Evolutionary conservation across 176 grass and related monocot genomes (phyloP), one percentile per base, ranked within the genome.

Genomic region (Bromus sterilis): DNA sequence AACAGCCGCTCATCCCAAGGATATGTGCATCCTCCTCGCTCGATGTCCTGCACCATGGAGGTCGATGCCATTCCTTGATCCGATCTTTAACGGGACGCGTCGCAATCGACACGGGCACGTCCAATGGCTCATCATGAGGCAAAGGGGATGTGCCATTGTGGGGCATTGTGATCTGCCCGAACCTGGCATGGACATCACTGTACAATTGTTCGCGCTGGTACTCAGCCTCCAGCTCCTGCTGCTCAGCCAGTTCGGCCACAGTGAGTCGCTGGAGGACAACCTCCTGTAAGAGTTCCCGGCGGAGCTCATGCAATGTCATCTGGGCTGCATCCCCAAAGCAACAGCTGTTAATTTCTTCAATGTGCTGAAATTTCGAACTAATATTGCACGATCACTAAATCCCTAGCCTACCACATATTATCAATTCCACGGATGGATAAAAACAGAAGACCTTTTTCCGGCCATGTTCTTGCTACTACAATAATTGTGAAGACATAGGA

Each of bases 11-110:
- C 26, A 81, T 66, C 66, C 16, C 4, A 24, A 31, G 28, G 15
- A 59, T 43, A 6, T 11, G 24, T 5, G 2, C 64, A 32, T 53
- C 16, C 2, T 14, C 65, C 35, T 87, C 40, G 0, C 37, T 32
- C 13, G 0, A 37, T 1, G 24, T 40, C 33, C 64, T 70, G 48
- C 30, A 14, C 73, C 73, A 63, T 26, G 73, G 64, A 60, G 79
- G 79, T 16, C 7, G 64, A 26, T 82, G 37, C 85, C 85, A 82
- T 71, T 87, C 79, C 32, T 18, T 63, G 2, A 71, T 71, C 12
- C 85, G 23, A 63, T 82, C 79, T 44, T 77, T 82, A 33, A 70
- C 64, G 30, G 55, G 21, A 31, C 3, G 9, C 2, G 72, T 77
- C 24, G 15, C 4, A 11, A 9, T 11, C 1, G 26, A 7, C 25